phyloP scores from a whole-genome alignment of 768 basidiomycete species.

The Gloeostereum incarnatum region DNA sequence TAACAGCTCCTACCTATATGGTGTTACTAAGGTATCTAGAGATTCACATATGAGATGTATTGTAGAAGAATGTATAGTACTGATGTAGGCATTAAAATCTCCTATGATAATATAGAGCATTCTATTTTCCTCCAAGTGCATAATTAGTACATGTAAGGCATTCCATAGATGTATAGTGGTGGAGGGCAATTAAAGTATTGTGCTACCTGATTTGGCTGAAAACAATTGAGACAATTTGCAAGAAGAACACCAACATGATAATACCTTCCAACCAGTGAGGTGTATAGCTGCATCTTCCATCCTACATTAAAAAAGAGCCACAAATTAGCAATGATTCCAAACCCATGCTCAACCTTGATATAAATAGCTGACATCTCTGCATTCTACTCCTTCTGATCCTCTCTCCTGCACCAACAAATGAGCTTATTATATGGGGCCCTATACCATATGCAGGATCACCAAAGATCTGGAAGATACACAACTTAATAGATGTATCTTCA shows the following conservation, averaged over 20 bases:
- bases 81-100: no score
- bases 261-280: conserved; percentile 11
- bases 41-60: no score
- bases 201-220: conserved; percentile 9
- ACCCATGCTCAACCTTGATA: conserved; percentile 12
- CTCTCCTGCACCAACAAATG: conserved; percentile 9
- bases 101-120: no score
- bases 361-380: conserved; percentile 8
- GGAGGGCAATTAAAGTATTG: no score
- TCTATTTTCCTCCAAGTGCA: no score
- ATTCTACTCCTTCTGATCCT: conserved; percentile 11
- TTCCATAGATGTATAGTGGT: no score
- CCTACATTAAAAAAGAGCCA: conserved; percentile 12
- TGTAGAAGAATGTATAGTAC: no score
- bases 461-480: conserved; percentile 11
- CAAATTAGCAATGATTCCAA: conserved; percentile 6
- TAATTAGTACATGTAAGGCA: no score
- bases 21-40: no score
- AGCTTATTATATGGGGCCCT: conserved; percentile 10
- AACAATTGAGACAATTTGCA: conserved; percentile 10
- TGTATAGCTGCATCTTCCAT: conserved; percentile 8
- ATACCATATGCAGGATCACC: conserved; percentile 18
- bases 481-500: conserved; percentile 2
- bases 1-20: no score
- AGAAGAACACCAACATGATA: conserved; percentile 13